Evolutionary conservation across 441 rosid species (phyloP).

Genomic region (Croton laevigatus): DNA sequence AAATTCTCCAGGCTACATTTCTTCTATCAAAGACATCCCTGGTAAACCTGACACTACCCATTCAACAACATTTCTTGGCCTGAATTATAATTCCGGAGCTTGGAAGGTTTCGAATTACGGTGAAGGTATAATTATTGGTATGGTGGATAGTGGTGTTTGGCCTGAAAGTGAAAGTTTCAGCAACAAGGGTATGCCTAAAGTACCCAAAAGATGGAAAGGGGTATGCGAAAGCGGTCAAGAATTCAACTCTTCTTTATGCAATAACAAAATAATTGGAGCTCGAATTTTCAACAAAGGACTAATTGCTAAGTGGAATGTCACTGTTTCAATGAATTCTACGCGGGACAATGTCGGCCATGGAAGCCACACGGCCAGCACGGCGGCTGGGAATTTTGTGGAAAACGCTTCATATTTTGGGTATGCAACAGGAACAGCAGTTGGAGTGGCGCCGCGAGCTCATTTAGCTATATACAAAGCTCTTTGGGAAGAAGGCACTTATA

Average conservation of each 20-base stretch:
- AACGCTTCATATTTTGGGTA: conserved; percentile 57
- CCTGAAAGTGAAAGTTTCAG: conserved; percentile 68
- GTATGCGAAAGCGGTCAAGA: conserved; percentile 63
- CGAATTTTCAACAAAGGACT: conserved; percentile 60
- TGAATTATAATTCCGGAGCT: conserved; percentile 32
- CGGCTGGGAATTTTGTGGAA: conserved; percentile 59
- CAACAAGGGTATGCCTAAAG: conserved; percentile 49
- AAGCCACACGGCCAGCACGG: conserved; percentile 72
- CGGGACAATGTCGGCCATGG: conserved; percentile 84
- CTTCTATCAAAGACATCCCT: conserved; percentile 37
- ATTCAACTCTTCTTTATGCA: conserved; percentile 58
- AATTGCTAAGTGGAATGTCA: conserved; percentile 32
- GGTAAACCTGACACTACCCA: conserved; percentile 55
- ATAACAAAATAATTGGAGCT: conserved; percentile 79
- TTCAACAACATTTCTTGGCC: conserved; percentile 64
- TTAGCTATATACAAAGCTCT: conserved; percentile 76
- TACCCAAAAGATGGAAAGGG: conserved; percentile 69
- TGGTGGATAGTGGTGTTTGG: conserved; percentile 81
- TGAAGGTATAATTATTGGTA: conserved; percentile 55
- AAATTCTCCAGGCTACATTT: conserved; percentile 42
- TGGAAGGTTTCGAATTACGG: conserved; percentile 51
- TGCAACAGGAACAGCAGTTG: conserved; percentile 63
- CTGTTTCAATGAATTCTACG: conserved; percentile 53
- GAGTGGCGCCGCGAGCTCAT: conserved; percentile 72
- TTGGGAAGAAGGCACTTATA: conserved; percentile 53